Percentiles rank a stretch among this genome's conserved stretches.
Evolutionary conservation across 139 green algal species (phyloP).

Genomic region (Mesotaenium endlicherianum): DNA sequence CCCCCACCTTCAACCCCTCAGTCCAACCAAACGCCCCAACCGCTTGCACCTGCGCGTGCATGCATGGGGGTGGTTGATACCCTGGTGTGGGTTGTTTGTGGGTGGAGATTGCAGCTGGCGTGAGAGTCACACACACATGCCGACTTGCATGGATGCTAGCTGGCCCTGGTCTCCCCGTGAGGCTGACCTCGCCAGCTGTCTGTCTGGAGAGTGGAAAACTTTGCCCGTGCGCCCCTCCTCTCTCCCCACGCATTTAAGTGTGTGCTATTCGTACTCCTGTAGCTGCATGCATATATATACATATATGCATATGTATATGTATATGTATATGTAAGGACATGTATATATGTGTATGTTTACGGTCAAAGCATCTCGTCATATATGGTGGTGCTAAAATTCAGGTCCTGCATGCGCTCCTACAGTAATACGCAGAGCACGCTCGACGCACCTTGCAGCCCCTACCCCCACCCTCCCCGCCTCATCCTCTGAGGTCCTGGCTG

Average conservation of each 20-base stretch:
- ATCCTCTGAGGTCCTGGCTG: too few species aligned
- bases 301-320: conserved; percentile 5
- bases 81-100: background rate
- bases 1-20: background rate
- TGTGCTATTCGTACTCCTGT: background rate
- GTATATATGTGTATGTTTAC: background rate
- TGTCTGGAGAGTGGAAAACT: too few species aligned
- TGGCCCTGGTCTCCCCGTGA: too few species aligned
- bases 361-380: background rate
- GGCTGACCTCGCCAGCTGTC: too few species aligned
- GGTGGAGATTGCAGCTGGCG: too few species aligned
- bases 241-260: too few species aligned
- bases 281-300: conserved; percentile 13
- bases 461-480: too few species aligned
- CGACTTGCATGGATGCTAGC: too few species aligned
- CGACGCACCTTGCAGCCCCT: background rate
- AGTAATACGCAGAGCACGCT: too few species aligned
- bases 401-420: background rate
- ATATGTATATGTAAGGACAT: background rate
- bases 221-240: too few species aligned
- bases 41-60: background rate
- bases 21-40: background rate
- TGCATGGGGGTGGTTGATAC: background rate
- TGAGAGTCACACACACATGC: too few species aligned
- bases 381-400: background rate